Base-by-base conservation (phyloP, 495 filamentous ascomycete species). In the Podospora pseudopauciseta region DNA sequence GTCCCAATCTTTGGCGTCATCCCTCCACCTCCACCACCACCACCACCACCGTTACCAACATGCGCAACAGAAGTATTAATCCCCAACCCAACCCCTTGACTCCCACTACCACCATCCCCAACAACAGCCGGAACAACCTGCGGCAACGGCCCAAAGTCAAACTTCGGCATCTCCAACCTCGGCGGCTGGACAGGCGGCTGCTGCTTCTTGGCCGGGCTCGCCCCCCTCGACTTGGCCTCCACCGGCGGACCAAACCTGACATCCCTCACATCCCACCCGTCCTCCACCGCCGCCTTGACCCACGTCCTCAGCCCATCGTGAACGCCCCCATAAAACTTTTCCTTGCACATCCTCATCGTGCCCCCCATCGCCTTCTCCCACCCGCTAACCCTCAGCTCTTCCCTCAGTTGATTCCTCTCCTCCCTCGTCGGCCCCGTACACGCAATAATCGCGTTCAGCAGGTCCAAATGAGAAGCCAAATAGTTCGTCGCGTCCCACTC, bases 401-500 rank as follows among this genome's bases (percentile, higher is more conserved):
- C 80, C 20, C 95, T 90, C 23, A 99, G 85, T 1, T 83, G 74
- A 79, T 97, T 97, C 63, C 95, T 90, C 62, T 93, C 88, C 18
- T 86, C 82, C 1, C 69, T 69, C 0, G 90, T 90, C 2, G 92
- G 90, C 18, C 75, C 76, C 5, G 95, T 83, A 64, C 88, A 92
- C n/a, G 95, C 92, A 70, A 98, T 79, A 66, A 98, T 85, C 39
- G 91, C 95, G 76, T 98, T 99, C 57, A 98, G 73, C 18, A 99
- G 87, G 79, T 98, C 96, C 13, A 99, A 82, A 73, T 99, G 96
- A 5, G 90, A 88, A 34, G 94, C 92, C 18, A 99, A 83, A 73
- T 99, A 99, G 78, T 94, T 97, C 11, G 95, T 97, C 11, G 95
- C 94, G 76, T 99, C 95, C 96, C 96, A 99, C 80, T 99, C 95